phyloP scores from a whole-genome alignment of 768 basidiomycete species.

The Lentinula edodes region DNA sequence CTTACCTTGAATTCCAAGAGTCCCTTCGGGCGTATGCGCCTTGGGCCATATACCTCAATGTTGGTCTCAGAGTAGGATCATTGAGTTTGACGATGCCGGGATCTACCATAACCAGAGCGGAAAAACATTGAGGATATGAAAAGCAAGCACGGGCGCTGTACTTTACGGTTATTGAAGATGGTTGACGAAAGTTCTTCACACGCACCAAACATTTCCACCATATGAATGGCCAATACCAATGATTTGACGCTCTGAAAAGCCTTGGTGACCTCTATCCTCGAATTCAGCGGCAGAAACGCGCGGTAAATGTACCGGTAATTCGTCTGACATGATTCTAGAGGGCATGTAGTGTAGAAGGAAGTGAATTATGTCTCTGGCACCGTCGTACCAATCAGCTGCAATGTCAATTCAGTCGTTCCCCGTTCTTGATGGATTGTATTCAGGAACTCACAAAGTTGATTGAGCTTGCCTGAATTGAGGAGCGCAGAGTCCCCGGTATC shows the following conservation, averaged over 20 bases:
- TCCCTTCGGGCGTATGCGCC: constrained; percentile 56
- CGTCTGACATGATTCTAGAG: constrained; percentile 17
- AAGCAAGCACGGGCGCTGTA: constrained; percentile 58
- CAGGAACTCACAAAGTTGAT: constrained; percentile 49
- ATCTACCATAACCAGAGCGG: constrained; percentile 69
- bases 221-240: constrained; percentile 80
- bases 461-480: constrained; percentile 54
- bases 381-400: constrained; percentile 62
- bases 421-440: neutral
- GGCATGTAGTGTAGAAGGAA: constrained; percentile 71
- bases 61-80: constrained; percentile 15
- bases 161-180: neutral
- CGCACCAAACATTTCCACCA: constrained; percentile 76
- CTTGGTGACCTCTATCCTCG: constrained; percentile 34
- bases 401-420: neutral
- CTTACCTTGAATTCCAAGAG: constrained; percentile 37
- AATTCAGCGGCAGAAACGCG: constrained; percentile 40
- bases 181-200: constrained; percentile 8
- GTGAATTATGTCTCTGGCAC: constrained; percentile 70
- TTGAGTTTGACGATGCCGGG: constrained; percentile 51
- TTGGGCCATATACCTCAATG: constrained; percentile 19
- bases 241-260: constrained; percentile 49
- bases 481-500: constrained; percentile 82
- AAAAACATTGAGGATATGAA: constrained; percentile 60
- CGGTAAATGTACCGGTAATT: constrained; percentile 48